phyloP scores from a whole-genome alignment of 2,329 filamentous ascomycete species.

The Colletotrichum sp. region DNA sequence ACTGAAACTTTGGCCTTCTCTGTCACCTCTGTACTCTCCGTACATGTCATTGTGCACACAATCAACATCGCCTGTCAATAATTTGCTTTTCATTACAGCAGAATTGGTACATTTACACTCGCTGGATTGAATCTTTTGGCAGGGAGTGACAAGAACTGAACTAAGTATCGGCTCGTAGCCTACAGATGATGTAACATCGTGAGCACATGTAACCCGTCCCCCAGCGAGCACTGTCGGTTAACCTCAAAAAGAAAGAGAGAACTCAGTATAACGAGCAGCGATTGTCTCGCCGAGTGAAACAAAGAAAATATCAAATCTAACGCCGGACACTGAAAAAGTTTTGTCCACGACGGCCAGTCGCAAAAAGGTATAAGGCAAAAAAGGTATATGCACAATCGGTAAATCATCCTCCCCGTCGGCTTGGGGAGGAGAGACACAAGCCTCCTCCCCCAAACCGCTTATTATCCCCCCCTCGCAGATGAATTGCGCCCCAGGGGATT shows the following conservation, averaged over 20 bases:
- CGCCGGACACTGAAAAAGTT: background rate
- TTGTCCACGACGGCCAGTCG: constrained; percentile 5
- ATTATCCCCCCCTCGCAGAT: background rate
- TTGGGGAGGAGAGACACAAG: background rate
- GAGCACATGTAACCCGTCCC: background rate
- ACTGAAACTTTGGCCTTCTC: background rate
- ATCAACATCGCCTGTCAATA: background rate
- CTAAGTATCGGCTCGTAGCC: background rate
- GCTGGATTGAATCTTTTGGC: background rate
- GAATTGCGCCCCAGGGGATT: background rate
- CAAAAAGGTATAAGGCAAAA: constrained; percentile 21
- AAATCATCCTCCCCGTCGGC: constrained; percentile 18
- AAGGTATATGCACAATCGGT: constrained; percentile 15
- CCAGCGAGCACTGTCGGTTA: background rate
- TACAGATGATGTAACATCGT: constrained; percentile 11
- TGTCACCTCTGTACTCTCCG: background rate
- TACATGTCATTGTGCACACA: background rate
- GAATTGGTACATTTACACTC: background rate
- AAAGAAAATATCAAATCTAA: background rate
- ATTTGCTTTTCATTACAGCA: background rate
- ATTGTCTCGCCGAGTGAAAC: background rate
- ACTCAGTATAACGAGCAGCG: background rate
- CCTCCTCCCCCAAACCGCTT: background rate
- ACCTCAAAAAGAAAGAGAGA: background rate
- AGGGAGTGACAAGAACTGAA: constrained; percentile 7